These are phyloP conservation scores for Pleurotus eryngii DNA, from an alignment of 768 basidiomycete species.

Conservation along the genomic window DNA sequence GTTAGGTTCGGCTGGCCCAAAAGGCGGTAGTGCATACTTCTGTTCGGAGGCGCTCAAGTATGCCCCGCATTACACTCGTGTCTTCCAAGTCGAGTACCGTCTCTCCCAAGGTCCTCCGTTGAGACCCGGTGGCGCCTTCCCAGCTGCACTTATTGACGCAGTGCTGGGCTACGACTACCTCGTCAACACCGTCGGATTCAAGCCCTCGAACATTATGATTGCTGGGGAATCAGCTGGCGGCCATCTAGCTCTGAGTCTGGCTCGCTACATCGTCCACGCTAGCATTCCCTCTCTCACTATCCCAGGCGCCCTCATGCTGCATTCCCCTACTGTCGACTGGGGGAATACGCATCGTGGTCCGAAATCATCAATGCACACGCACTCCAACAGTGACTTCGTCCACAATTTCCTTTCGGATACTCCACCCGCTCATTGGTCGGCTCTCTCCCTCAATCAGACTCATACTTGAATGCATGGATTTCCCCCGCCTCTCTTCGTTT, in stretches of 20 bases:
- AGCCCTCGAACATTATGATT: conserved; percentile 40
- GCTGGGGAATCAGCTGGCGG: conserved; percentile 56
- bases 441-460: conserved; percentile 21
- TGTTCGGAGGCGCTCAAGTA: conserved; percentile 7
- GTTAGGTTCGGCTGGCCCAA: neutral
- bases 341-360: conserved; percentile 16
- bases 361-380: conserved; percentile 13
- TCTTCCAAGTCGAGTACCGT: conserved; percentile 46
- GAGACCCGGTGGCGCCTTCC: conserved; percentile 37
- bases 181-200: conserved; percentile 36
- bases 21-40: conserved; percentile 6
- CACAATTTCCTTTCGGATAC: conserved; percentile 13
- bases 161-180: conserved; percentile 51
- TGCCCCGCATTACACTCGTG: conserved; percentile 15
- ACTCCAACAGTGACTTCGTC: conserved; percentile 21
- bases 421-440: conserved; percentile 22
- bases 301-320: conserved; percentile 25
- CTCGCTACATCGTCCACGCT: conserved; percentile 29
- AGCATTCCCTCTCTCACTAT: conserved; percentile 11
- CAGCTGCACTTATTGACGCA: conserved; percentile 51
- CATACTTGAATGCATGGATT: conserved; percentile 26
- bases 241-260: conserved; percentile 39
- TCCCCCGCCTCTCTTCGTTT: conserved; percentile 29
- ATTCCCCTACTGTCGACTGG: conserved; percentile 32
- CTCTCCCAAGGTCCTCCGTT: conserved; percentile 30